Conservation (phyloP, 2,329 filamentous ascomycete genomes). For the Pseudogymnoascus verrucosus region DNA sequence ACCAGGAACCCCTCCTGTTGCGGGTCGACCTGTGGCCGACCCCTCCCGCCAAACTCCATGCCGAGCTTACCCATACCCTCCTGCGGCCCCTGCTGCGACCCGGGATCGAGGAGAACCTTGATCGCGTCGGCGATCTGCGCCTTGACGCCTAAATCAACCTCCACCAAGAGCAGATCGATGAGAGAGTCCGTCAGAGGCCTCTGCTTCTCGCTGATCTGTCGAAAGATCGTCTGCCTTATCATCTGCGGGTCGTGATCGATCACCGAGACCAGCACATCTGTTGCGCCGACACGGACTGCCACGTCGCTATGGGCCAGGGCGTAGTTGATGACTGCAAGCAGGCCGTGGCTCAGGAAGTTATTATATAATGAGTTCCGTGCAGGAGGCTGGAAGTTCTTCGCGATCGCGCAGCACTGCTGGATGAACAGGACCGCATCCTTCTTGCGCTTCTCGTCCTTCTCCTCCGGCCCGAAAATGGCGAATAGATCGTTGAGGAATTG, state of each 20-base stretch:
- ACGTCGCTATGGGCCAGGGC: conserved; percentile 80
- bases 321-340: conserved; percentile 85
- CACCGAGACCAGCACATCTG: conserved; percentile 85
- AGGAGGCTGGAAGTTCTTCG: conserved; percentile 85
- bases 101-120: conserved; percentile 80
- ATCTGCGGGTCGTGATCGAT: conserved; percentile 94
- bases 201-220: conserved; percentile 80
- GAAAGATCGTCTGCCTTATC: conserved; percentile 89
- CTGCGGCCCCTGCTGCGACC: conserved; percentile 49
- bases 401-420: conserved; percentile 88
- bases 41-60: conserved; percentile 59
- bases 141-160: conserved; percentile 89
- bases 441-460: conserved; percentile 61
- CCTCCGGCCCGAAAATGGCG: conserved; percentile 65
- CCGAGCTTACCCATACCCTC: conserved; percentile 57
- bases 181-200: conserved; percentile 82
- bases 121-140: conserved; percentile 92
- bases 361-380: conserved; percentile 75
- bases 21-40: conserved; percentile 52
- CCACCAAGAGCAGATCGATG: conserved; percentile 83
- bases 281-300: conserved; percentile 79
- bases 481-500: conserved; percentile 80
- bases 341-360: conserved; percentile 80
- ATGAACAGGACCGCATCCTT: conserved; percentile 95
- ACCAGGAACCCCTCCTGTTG: conserved; percentile 81